Evolutionary conservation across 2,329 filamentous ascomycete species (phyloP).

Genomic region (Raffaelea arxii): DNA sequence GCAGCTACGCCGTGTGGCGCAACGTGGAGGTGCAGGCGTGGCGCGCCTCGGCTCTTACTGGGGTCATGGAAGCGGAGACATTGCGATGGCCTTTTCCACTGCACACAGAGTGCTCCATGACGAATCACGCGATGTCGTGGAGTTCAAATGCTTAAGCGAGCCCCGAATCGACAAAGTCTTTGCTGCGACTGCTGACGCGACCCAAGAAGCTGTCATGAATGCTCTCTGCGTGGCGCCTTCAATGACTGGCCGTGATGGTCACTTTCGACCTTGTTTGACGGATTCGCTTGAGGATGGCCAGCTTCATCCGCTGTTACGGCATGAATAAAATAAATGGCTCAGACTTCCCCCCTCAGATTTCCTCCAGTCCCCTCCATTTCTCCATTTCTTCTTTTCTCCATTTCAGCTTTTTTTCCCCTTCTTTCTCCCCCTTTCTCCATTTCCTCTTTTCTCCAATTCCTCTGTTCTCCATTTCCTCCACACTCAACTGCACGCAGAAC

Average conservation of each 20-base stretch:
- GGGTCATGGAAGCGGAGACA: conserved; percentile 53
- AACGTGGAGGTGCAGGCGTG: conserved; percentile 45
- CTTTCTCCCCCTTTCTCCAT: no score
- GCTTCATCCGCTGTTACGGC: neutral
- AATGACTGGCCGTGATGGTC: conserved; percentile 34
- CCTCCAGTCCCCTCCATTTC: no score
- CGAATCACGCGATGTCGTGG: conserved; percentile 23
- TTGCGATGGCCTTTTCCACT: conserved; percentile 59
- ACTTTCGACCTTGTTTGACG: neutral
- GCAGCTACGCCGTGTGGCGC: conserved; percentile 23
- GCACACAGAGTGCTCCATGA: conserved; percentile 47
- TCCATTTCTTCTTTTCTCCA: no score
- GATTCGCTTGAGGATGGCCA: neutral
- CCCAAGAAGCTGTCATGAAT: conserved; percentile 59
- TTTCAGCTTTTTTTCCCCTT: no score
- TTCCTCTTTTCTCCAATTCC: no score
- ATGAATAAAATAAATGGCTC: no score
- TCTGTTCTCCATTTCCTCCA: no score
- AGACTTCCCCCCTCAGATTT: no score
- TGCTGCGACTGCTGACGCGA: conserved; percentile 50
- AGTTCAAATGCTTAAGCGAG: neutral
- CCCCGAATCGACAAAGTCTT: conserved; percentile 46
- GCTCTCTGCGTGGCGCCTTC: conserved; percentile 51
- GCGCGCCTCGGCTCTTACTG: conserved; percentile 52
- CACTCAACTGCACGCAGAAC: no score